Conservation (phyloP, 495 filamentous ascomycete species). For the Antarctomyces pellizariae region DNA sequence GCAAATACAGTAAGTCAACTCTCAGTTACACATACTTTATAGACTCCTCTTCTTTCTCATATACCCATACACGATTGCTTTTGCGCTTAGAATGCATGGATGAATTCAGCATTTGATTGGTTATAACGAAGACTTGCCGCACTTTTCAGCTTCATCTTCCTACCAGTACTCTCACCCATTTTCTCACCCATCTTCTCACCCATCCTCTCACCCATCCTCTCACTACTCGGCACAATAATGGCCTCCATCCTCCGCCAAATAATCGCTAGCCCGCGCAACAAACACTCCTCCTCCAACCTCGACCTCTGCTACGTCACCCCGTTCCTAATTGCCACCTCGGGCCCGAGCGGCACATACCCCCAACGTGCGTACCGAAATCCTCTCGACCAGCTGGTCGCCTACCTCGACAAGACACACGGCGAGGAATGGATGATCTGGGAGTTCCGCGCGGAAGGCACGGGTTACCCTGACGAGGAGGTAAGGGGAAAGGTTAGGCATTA, state of each 20-base stretch:
- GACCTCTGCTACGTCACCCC: slow-evolving; percentile 93
- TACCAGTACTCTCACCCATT: too few species aligned
- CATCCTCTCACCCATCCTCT: too few species aligned
- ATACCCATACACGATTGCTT: too few species aligned
- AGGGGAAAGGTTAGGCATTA: slow-evolving; percentile 67
- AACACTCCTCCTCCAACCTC: slow-evolving; percentile 66
- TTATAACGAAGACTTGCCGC: too few species aligned
- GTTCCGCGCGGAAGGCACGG: slow-evolving; percentile 87
- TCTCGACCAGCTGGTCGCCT: slow-evolving; percentile 58
- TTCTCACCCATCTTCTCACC: too few species aligned
- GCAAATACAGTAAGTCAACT: too few species aligned
- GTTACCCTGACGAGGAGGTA: slow-evolving; percentile 78
- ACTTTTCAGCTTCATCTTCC: too few species aligned
- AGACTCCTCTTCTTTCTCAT: too few species aligned
- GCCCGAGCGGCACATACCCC: slow-evolving; percentile 70
- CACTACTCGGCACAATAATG: slow-evolving; percentile 14
- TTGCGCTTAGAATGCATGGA: too few species aligned
- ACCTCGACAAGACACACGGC: slow-evolving; percentile 66
- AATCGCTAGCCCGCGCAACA: slow-evolving; percentile 51
- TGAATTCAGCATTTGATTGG: too few species aligned
- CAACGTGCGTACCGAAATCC: slow-evolving; percentile 84
- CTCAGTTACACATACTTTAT: too few species aligned
- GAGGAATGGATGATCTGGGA: slow-evolving; percentile 86
- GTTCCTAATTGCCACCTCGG: slow-evolving; percentile 52
- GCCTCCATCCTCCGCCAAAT: slow-evolving; percentile 29